Percentiles rank a stretch among this genome's conserved stretches.
These are phyloP conservation scores for Hymenoscyphus infarciens DNA, from an alignment of 2,329 filamentous ascomycete species.

Conservation along the genomic window DNA sequence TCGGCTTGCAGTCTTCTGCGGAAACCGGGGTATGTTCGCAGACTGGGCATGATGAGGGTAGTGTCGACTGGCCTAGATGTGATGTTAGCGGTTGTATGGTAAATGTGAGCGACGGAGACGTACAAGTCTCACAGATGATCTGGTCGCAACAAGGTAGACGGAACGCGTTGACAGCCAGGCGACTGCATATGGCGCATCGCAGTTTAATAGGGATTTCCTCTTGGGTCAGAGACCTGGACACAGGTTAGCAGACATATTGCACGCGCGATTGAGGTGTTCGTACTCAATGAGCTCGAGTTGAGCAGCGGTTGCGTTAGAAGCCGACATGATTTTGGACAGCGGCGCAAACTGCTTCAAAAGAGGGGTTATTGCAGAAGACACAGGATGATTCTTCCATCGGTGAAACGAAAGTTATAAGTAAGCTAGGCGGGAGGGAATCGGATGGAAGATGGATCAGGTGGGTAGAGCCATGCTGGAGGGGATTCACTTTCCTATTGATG, in stretches of 20 bases:
- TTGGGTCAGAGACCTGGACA: slow-evolving; percentile 33
- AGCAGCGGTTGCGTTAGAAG: slow-evolving; percentile 29
- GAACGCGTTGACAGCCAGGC: slow-evolving; percentile 84
- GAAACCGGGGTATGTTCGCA: slow-evolving; percentile 91
- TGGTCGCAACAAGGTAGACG: slow-evolving; percentile 94
- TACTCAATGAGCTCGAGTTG: slow-evolving; percentile 36
- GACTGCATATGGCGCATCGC: slow-evolving; percentile 89
- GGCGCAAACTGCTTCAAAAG: slow-evolving; percentile 7
- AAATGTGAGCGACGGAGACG: slow-evolving; percentile 15
- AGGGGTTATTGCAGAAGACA: slow-evolving; percentile 4
- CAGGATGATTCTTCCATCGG: slow-evolving; percentile 10
- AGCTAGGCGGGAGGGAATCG: neutral
- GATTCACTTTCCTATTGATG: neutral
- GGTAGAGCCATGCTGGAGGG: slow-evolving; percentile 1
- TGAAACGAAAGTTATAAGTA: neutral
- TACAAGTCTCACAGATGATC: slow-evolving; percentile 87
- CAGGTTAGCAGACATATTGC: slow-evolving; percentile 14
- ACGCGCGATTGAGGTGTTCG: slow-evolving; percentile 10
- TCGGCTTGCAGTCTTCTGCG: slow-evolving; percentile 78
- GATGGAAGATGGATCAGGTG: neutral
- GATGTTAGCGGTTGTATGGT: slow-evolving; percentile 20
- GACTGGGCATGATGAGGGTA: slow-evolving; percentile 80
- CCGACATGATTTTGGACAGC: slow-evolving; percentile 27
- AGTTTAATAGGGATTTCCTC: slow-evolving; percentile 95
- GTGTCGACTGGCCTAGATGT: slow-evolving; percentile 64